Base-by-base conservation (phyloP, 2,329 filamentous ascomycete species). In the Zalaria obscura region DNA sequence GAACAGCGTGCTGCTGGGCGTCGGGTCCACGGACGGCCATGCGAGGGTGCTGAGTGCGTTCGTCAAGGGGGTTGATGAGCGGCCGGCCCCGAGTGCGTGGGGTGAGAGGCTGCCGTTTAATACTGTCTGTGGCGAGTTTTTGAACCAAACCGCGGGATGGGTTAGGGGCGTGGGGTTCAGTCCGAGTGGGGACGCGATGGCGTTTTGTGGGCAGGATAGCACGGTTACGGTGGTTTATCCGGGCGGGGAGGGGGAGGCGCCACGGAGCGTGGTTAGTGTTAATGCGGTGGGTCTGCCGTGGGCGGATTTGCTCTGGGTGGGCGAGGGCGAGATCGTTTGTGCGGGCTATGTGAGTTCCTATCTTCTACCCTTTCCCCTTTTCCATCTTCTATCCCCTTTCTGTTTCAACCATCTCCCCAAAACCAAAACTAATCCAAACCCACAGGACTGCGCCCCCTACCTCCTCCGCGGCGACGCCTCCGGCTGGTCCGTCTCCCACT, bases 141-240 rank as follows among this genome's bases (percentile, higher is more conserved):
- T 95, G 53, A 98, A 98, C 63, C 89, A 91, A 63, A 93, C 88
- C 1, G 91, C 91, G 27, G 91, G 91, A 11, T 98, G 91, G 91
- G 78, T 98, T 3, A 91, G 96, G 66, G 81, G 83, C 28, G 85
- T 93, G 9, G 80, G 82, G 9, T 98, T 98, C 64, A 94, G 87
- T 2, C 91, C 91, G 0, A 86, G 80, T 50, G 91, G 91, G 42
- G 76, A 95, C 55, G 86, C 83, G n/a, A 74, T 98, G 36, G 91
- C 91, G 1, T 98, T 95, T 62, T 81, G 85, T 18, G 83, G 86
- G 3, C 93, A 98, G 59, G 91, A 98, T 64, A 94, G 86, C 69
- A 94, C 85, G 58, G 80, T 98, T 56, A 98, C 91, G 3, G 80
- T 98, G 36, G 91, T 96, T 38, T 98, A 98, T 64, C 91, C 91